Percentiles rank a stretch among this genome's conserved stretches.
Evolutionary conservation across 2,329 filamentous ascomycete species (phyloP).

Genomic region (Cercospora brassicicola): DNA sequence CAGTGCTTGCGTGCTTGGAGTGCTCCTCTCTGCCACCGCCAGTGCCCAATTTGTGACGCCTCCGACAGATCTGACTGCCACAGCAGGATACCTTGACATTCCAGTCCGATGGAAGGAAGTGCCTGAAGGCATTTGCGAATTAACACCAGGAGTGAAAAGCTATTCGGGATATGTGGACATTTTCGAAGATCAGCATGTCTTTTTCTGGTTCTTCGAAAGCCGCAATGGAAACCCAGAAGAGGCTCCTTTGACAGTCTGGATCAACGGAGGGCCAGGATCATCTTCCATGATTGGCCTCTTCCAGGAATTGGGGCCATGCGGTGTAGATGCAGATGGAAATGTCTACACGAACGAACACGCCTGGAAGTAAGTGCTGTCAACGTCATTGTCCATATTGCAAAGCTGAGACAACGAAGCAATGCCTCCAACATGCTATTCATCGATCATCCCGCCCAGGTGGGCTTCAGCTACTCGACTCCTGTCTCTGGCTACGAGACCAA

Average conservation of each 20-base stretch:
- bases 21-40: constrained; percentile 6
- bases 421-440: constrained; percentile 69
- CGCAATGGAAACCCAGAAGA: constrained; percentile 50
- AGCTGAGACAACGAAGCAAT: constrained; percentile 37
- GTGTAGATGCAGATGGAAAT: constrained; percentile 47
- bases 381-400: background rate
- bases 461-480: constrained; percentile 56
- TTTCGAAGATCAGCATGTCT: constrained; percentile 49
- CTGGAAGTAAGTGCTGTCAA: constrained; percentile 49
- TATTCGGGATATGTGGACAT: constrained; percentile 47
- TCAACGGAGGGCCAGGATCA: constrained; percentile 61
- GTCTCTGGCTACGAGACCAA: constrained; percentile 43
- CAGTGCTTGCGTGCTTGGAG: background rate
- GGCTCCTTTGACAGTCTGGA: constrained; percentile 61
- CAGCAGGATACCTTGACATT: constrained; percentile 49
- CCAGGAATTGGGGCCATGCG: constrained; percentile 46
- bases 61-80: constrained; percentile 47
- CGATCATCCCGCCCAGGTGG: constrained; percentile 63
- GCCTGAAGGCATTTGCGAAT: constrained; percentile 49
- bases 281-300: constrained; percentile 61
- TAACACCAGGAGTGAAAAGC: constrained; percentile 52
- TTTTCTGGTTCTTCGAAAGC: constrained; percentile 66
- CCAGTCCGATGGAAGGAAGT: constrained; percentile 61
- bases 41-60: constrained; percentile 48
- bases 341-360: constrained; percentile 62